Base-by-base conservation (phyloP, 2,329 filamentous ascomycete genomes). In the Scytalidium sp. region DNA sequence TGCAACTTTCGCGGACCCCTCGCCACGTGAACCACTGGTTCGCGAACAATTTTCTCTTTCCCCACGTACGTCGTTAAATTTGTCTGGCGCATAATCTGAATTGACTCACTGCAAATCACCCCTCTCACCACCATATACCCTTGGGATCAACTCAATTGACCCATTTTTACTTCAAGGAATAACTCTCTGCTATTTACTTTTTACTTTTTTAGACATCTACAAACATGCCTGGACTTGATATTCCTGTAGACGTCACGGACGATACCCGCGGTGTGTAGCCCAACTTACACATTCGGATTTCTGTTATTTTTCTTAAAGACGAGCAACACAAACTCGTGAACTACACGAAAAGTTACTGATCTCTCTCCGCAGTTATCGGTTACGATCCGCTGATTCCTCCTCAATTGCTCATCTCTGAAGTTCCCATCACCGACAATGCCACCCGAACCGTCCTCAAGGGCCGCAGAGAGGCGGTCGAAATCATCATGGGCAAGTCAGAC, bases 361-460 rank as follows among this genome's bases (percentile, higher is more conserved):
- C 19, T n/a, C 49, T 43, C 41, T 51, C 39, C 29, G 17, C 41
- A 97, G 93, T 97, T 71, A 77, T 95, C 67, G 91, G 91, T 60
- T 93, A 97, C 79, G 92, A 97, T 72, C 90, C 93, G 64, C 77
- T 97, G 66, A 94, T 96, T 68, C 87, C 90, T 43, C 93, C 93
- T 41, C 86, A 88, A 60, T 83, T 96, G 60, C 87, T 97, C 64
- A 84, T 90, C 67, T 83, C 85, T 54, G 92, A 97, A 72, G 85
- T 97, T 61, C 90, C 91, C 66, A 81, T 84, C 68, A 76, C 82
- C 64, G 67, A 78, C 62, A 61, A 73, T 51, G 84, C 85, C 49
- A 74, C 85, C 54, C 70, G 84, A 60, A 88, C 87, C 5, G 85
- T 92, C 36, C 71, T 90, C 60, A 82, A 83, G 71, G 87, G 85